A percentile compares a stretch with the other conserved stretches of the same genome.
Conservation (phyloP, 306 rosid genomes). For the Vicia villosa region DNA sequence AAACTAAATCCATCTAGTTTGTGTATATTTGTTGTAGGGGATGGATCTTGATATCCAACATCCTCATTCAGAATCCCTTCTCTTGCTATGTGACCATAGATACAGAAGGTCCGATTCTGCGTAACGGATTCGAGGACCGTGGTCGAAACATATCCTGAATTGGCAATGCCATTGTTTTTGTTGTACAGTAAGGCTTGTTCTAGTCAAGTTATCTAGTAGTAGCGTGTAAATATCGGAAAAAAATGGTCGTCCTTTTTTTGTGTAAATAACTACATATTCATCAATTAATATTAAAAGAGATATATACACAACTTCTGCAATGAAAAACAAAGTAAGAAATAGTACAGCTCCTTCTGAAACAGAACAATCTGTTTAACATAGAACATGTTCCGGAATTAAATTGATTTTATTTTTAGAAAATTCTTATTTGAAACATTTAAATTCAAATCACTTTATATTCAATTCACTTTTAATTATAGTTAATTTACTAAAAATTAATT, state of each 20-base stretch:
- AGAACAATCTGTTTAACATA: no score
- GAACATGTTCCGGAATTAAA: no score
- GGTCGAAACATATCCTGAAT: constrained; percentile 27
- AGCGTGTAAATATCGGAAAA: background rate
- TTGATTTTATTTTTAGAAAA: no score
- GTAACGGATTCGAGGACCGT: constrained; percentile 31
- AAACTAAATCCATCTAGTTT: constrained; percentile 32
- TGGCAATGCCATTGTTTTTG: constrained; percentile 13
- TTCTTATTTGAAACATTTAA: no score
- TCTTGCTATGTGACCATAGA: constrained; percentile 52
- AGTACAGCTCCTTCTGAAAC: background rate
- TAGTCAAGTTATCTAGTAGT: background rate
- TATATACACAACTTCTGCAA: constrained; percentile 28
- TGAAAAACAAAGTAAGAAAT: constrained; percentile 2
- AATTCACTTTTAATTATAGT: no score
- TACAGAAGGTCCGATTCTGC: constrained; percentile 46
- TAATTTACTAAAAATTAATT: no score
- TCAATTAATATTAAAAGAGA: constrained; percentile 4
- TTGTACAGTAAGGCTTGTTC: background rate
- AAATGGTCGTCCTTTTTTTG: background rate
- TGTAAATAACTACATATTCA: constrained; percentile 21
- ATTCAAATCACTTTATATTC: no score
- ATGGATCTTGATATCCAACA: constrained; percentile 57
- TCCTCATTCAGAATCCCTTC: constrained; percentile 52
- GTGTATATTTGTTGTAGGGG: constrained; percentile 46